phyloP scores from a whole-genome alignment of 495 filamentous ascomycete genomes.

The Aspergillus sparsus region DNA sequence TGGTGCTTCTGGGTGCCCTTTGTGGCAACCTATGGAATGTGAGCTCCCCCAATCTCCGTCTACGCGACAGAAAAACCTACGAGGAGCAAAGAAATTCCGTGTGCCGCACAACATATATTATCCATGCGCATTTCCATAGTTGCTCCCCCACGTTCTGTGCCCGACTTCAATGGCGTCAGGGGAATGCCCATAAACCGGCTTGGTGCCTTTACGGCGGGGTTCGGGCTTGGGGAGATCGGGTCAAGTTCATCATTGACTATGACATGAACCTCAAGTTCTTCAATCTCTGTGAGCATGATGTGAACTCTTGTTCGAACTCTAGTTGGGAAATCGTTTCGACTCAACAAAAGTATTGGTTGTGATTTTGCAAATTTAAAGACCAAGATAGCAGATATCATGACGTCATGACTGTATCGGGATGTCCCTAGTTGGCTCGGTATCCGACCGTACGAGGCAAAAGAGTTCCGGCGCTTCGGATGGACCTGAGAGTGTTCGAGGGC shows the following conservation, averaged over 20 bases:
- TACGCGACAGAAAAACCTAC: not conserved
- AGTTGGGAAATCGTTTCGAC: too few relatives aligned
- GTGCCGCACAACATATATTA: conserved; percentile 47
- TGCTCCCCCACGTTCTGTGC: conserved; percentile 27
- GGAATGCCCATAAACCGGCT: conserved; percentile 20
- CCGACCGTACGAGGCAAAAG: too few relatives aligned
- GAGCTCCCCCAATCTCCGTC: not conserved
- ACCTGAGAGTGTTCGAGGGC: too few relatives aligned
- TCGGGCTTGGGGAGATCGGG: conserved; percentile 15
- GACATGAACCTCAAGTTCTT: conserved; percentile 13
- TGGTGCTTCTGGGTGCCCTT: conserved; percentile 37
- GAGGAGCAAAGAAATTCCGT: conserved; percentile 33
- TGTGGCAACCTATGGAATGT: conserved; percentile 33
- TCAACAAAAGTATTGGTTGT: too few relatives aligned
- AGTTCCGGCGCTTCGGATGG: too few relatives aligned
- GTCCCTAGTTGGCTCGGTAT: too few relatives aligned
- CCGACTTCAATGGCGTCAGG: conserved; percentile 11
- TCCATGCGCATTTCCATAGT: conserved; percentile 41
- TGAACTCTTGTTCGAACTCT: too few relatives aligned
- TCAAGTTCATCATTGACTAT: conserved; percentile 18
- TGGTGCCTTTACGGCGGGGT: conserved; percentile 14
- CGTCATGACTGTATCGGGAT: too few relatives aligned
- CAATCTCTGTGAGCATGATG: conserved; percentile 13
- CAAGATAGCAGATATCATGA: too few relatives aligned
- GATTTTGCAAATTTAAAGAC: too few relatives aligned